phyloP scores from a whole-genome alignment of 306 rosid genomes.

The Hippophae rhamnoides region DNA sequence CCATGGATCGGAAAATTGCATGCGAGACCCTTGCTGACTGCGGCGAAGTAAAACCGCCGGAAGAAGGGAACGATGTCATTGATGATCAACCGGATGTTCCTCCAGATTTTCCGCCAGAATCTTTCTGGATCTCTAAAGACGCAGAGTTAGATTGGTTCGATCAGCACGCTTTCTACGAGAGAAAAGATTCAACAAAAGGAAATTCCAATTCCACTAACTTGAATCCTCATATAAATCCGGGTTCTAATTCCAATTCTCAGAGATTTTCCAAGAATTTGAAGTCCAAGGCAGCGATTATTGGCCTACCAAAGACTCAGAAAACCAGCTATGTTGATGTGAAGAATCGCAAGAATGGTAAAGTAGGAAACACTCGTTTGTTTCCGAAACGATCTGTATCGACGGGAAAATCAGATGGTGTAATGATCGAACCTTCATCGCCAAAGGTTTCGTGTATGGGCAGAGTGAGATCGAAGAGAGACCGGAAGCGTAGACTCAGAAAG shows the following conservation, averaged over 20 bases:
- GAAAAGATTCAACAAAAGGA: constrained; percentile 67
- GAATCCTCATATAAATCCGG: constrained; percentile 31
- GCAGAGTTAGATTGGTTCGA: constrained; percentile 89
- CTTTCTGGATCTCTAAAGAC: constrained; percentile 82
- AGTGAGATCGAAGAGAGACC: constrained; percentile 73
- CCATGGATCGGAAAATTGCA: constrained; percentile 51
- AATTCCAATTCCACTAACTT: constrained; percentile 36
- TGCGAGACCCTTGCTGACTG: constrained; percentile 53
- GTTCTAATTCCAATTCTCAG: constrained; percentile 52
- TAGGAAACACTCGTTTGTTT: constrained; percentile 39
- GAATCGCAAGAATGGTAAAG: constrained; percentile 40
- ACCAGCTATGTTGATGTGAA: constrained; percentile 38
- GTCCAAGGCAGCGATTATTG: constrained; percentile 59
- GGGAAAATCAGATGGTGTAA: constrained; percentile 40
- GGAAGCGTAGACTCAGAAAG: constrained; percentile 47
- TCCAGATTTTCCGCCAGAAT: constrained; percentile 67
- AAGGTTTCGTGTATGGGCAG: constrained; percentile 94
- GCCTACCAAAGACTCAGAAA: constrained; percentile 82
- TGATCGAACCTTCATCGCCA: constrained; percentile 79
- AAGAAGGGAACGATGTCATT: neutral
- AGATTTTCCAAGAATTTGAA: constrained; percentile 54
- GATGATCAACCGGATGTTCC: constrained; percentile 27
- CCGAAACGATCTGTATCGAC: constrained; percentile 56
- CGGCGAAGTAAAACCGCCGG: constrained; percentile 6
- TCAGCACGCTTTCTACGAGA: constrained; percentile 64